Percentiles rank a stretch among this genome's conserved stretches.
Evolutionary conservation across 805 yeast genomes (phyloP).

Genomic region (Hanseniaspora occidentalis): DNA sequence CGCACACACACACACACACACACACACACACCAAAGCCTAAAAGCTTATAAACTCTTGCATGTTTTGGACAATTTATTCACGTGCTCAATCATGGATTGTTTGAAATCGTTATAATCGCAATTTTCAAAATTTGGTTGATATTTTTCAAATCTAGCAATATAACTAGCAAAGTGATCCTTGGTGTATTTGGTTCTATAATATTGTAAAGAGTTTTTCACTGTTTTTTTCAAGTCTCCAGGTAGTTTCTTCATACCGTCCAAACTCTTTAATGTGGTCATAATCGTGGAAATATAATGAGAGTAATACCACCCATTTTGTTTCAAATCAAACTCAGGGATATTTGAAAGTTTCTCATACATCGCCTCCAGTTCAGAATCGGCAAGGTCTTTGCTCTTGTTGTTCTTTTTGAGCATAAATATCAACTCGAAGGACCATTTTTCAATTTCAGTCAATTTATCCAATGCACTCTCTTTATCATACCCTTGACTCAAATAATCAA

Average conservation of each 20-base stretch:
- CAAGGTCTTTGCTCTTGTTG: background rate
- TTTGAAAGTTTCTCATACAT: background rate
- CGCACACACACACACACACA: background rate
- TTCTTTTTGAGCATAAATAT: no score
- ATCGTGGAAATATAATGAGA: background rate
- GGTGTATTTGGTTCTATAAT: background rate
- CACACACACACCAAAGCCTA: background rate
- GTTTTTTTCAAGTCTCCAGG: slow-evolving; percentile 1
- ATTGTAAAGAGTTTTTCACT: background rate
- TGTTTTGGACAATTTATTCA: background rate
- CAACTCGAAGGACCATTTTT: background rate
- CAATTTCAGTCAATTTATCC: background rate
- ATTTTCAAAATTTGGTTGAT: background rate
- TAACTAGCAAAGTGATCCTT: background rate
- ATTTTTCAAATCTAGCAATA: background rate
- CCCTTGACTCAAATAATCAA: background rate
- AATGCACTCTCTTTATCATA: background rate
- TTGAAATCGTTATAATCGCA: background rate
- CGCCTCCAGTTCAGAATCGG: no score
- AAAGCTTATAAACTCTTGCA: background rate
- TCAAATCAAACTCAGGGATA: background rate
- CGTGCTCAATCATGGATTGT: background rate
- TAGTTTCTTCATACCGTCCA: slow-evolving; percentile 4
- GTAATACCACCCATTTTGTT: background rate
- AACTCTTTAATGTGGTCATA: slow-evolving; percentile 2